A percentile compares a stretch with the other conserved stretches of the same genome.
phyloP scores from a whole-genome alignment of 2,329 filamentous ascomycete species.

The Ophiostoma populinum region DNA sequence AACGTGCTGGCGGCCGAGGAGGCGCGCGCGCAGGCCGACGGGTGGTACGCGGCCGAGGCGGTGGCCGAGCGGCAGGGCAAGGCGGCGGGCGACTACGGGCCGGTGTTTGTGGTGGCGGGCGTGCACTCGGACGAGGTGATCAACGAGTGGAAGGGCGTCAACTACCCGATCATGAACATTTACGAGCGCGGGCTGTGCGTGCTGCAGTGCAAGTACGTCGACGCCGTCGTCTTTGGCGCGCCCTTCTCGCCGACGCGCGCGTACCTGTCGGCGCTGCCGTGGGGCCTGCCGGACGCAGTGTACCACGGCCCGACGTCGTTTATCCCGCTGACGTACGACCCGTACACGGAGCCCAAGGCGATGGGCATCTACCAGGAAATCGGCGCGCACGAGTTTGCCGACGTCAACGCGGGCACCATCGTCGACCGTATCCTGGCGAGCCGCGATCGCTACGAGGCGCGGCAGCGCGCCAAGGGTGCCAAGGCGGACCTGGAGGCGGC shows the following conservation, averaged over 20 bases:
- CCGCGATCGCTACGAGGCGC: slow-evolving; percentile 73
- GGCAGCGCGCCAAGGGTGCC: slow-evolving; percentile 76
- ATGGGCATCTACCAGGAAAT: slow-evolving; percentile 77
- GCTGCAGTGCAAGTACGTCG: slow-evolving; percentile 84
- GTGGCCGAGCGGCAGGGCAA: slow-evolving; percentile 44
- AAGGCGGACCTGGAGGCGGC: slow-evolving; percentile 65
- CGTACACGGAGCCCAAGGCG: slow-evolving; percentile 62
- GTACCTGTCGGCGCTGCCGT: slow-evolving; percentile 61
- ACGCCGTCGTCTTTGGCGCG: slow-evolving; percentile 75
- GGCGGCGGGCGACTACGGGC: slow-evolving; percentile 53
- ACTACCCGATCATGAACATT: slow-evolving; percentile 99
- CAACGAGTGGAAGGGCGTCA: slow-evolving; percentile 91
- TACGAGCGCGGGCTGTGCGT: slow-evolving; percentile 93
- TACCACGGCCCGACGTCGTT: slow-evolving; percentile 96
- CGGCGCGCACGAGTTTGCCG: slow-evolving; percentile 57
- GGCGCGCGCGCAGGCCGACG: slow-evolving; percentile 43
- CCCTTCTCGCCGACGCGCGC: slow-evolving; percentile 69
- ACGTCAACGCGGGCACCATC: slow-evolving; percentile 85
- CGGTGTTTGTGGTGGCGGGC: slow-evolving; percentile 78
- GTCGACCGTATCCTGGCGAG: slow-evolving; percentile 80
- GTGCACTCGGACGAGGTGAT: slow-evolving; percentile 92
- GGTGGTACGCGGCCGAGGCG: slow-evolving; percentile 57
- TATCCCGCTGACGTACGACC: slow-evolving; percentile 64
- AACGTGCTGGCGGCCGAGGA: slow-evolving; percentile 61
- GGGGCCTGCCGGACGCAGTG: slow-evolving; percentile 58